Percentiles rank a stretch among this genome's conserved stretches.
Evolutionary conservation across 306 rosid genomes (phyloP).

Genomic region (Castanea crenata): DNA sequence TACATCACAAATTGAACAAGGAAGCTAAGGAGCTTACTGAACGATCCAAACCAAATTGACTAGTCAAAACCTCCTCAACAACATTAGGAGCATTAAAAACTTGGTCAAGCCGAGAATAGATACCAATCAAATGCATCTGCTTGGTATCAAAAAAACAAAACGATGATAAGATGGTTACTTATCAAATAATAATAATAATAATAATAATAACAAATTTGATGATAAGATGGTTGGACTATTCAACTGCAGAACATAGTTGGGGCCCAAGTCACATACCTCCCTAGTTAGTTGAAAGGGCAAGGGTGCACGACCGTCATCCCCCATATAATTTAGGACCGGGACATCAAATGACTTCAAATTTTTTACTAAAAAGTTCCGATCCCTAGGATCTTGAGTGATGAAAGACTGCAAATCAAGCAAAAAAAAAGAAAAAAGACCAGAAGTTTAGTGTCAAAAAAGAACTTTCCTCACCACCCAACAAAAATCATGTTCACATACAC

Average conservation of each 20-base stretch:
- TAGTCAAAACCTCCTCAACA: conserved; percentile 75
- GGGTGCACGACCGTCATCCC: conserved; percentile 26
- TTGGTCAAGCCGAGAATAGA: conserved; percentile 80
- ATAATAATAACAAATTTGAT: conserved; percentile 2
- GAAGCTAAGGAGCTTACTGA: conserved; percentile 53
- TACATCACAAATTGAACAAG: conserved; percentile 8
- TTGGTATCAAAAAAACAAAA: conserved; percentile 15
- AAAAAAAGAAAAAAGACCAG: conserved; percentile 8
- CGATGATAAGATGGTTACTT: conserved; percentile 1
- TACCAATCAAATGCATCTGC: conserved; percentile 76
- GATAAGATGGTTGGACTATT: background rate
- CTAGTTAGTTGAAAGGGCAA: conserved; percentile 55
- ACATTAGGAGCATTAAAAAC: conserved; percentile 89
- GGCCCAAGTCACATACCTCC: conserved; percentile 45
- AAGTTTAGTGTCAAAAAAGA: conserved; percentile 3
- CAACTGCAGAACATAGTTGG: background rate
- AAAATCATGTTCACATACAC: background rate
- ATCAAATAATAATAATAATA: too few species aligned
- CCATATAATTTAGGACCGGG: conserved; percentile 71
- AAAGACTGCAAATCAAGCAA: conserved; percentile 62
- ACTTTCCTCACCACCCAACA: background rate
- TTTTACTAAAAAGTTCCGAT: conserved; percentile 75
- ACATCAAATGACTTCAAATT: conserved; percentile 56
- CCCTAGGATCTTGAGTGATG: conserved; percentile 83
- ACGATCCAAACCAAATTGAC: conserved; percentile 61